Evolutionary conservation across 1,284 basidiomycete species (phyloP).

Genomic region (Stygiomarasmius scandens): DNA sequence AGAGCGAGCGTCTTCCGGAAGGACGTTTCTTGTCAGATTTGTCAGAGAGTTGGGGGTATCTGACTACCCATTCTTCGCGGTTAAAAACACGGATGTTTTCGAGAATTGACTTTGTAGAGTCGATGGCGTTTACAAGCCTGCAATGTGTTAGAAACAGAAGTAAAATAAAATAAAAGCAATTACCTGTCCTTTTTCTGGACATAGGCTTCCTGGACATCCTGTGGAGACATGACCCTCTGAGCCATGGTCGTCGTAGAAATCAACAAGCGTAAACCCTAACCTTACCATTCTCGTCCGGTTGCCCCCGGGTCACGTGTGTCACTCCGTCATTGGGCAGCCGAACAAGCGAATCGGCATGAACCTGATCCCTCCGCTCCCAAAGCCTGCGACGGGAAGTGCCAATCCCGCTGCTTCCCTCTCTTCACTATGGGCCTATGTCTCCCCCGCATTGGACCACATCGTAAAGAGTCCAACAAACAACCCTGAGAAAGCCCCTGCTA

Average conservation of each 20-base stretch:
- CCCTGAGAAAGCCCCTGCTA: conserved; percentile 60
- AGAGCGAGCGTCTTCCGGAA: conserved; percentile 65
- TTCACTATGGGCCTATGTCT: conserved; percentile 71
- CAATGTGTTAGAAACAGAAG: conserved; percentile 4
- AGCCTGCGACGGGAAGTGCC: conserved; percentile 63
- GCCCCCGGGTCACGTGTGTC: neutral
- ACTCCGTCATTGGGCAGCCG: no score
- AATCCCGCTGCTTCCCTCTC: conserved; percentile 72
- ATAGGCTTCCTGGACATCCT: conserved; percentile 76
- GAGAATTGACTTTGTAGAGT: conserved; percentile 72
- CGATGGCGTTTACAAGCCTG: conserved; percentile 80
- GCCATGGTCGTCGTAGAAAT: conserved; percentile 35
- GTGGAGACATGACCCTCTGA: conserved; percentile 43
- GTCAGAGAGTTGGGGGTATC: conserved; percentile 82
- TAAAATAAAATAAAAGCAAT: conserved; percentile 6
- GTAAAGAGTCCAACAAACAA: conserved; percentile 66
- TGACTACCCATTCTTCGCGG: conserved; percentile 82
- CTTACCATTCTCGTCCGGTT: neutral
- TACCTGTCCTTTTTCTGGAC: conserved; percentile 73
- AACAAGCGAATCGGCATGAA: neutral
- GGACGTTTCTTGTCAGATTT: conserved; percentile 43
- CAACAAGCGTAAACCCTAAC: neutral
- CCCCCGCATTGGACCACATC: conserved; percentile 75
- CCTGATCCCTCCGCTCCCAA: conserved; percentile 45
- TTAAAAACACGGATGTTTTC: conserved; percentile 81